Conservation (phyloP, 1,139 yeast genomes). For the Yamadazyma dendronema region DNA sequence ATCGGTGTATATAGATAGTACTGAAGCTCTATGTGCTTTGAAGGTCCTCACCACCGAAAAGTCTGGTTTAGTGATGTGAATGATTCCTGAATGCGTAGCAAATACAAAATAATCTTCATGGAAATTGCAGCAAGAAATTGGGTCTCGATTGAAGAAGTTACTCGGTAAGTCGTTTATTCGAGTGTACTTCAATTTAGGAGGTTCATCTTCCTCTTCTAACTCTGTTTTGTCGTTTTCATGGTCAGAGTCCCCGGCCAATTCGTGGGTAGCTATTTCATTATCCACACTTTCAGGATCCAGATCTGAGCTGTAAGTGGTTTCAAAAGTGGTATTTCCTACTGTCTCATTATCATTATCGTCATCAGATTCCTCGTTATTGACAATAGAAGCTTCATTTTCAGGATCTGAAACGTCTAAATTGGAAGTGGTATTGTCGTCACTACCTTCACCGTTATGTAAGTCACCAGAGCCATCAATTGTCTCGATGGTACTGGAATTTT, state of each 20-base stretch:
- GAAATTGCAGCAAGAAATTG: constrained; percentile 68
- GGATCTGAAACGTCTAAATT: too few relatives aligned
- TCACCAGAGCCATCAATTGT: background rate
- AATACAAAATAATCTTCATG: constrained; percentile 63
- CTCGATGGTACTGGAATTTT: too few relatives aligned
- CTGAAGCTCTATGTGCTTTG: constrained; percentile 84
- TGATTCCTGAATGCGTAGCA: constrained; percentile 87
- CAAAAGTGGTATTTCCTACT: constrained; percentile 18
- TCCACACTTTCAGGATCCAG: constrained; percentile 6
- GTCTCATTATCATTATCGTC: constrained; percentile 13
- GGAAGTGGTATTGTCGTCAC: background rate
- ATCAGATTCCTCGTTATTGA: constrained; percentile 4
- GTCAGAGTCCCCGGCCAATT: constrained; percentile 1
- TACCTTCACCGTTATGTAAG: background rate
- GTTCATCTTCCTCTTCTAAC: constrained; percentile 51
- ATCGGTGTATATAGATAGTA: constrained; percentile 69
- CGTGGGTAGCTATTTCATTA: background rate
- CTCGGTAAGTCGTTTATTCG: constrained; percentile 65
- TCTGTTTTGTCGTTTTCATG: constrained; percentile 5
- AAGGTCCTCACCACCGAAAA: constrained; percentile 64
- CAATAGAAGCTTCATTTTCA: background rate
- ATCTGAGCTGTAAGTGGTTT: constrained; percentile 16
- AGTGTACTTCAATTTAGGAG: constrained; percentile 75
- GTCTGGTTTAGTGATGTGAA: constrained; percentile 64
- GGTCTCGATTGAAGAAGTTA: constrained; percentile 68